A percentile compares a stretch with the other conserved stretches of the same genome.
Conservation (phyloP, 2,329 filamentous ascomycete genomes). For the Shiraia sp. region DNA sequence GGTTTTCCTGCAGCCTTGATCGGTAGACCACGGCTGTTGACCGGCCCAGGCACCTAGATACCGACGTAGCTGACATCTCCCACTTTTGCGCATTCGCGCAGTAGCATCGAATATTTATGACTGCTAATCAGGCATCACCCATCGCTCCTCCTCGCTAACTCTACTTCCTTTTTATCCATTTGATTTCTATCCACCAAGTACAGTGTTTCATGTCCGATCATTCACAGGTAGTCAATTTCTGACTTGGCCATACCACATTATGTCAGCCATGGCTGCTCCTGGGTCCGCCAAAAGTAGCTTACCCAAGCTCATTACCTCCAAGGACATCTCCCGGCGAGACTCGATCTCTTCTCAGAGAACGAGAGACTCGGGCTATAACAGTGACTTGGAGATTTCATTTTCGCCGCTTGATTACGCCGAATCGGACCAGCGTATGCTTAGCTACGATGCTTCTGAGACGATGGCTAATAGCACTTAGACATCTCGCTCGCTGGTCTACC, state of each 20-base stretch:
- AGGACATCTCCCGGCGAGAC: conserved; percentile 24
- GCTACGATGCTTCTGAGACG: neutral
- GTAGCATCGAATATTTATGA: conserved; percentile 14
- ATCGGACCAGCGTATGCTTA: conserved; percentile 18
- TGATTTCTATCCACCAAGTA: neutral
- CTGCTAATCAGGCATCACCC: conserved; percentile 12
- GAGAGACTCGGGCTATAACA: conserved; percentile 37
- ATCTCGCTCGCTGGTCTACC: conserved; percentile 6
- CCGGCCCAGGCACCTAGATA: too few relatives aligned
- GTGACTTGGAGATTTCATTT: conserved; percentile 29
- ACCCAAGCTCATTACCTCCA: conserved; percentile 21
- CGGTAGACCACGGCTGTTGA: too few relatives aligned
- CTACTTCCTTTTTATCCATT: neutral
- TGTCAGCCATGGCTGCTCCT: conserved; percentile 9
- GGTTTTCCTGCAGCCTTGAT: conserved; percentile 7
- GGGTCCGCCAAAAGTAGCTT: conserved; percentile 12
- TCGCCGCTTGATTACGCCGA: conserved; percentile 27
- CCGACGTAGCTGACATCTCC: conserved; percentile 13
- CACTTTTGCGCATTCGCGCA: conserved; percentile 25
- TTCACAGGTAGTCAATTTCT: conserved; percentile 7
- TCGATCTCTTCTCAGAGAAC: conserved; percentile 32
- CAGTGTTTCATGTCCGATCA: conserved; percentile 4
- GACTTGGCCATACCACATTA: conserved; percentile 20
- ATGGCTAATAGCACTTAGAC: conserved; percentile 13
- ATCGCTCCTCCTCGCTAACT: neutral